Percentiles rank a stretch among this genome's conserved stretches.
Evolutionary conservation across 768 basidiomycete genomes (phyloP).

Genomic region (Lyophyllum decastes): DNA sequence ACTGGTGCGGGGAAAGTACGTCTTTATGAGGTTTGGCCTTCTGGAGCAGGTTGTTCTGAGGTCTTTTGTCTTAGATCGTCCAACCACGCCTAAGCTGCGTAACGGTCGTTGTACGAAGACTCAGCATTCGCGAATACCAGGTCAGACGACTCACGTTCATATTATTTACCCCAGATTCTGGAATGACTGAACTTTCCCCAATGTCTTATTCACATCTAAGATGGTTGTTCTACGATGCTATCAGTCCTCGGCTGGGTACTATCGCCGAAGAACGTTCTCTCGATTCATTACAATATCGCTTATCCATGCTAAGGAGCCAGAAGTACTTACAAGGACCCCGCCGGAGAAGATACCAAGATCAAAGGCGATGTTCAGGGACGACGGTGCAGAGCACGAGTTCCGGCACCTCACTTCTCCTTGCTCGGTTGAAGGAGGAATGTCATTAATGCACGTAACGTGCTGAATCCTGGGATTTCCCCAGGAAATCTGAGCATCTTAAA

Average conservation of each 20-base stretch:
- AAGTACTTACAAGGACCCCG: neutral
- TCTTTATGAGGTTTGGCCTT: neutral
- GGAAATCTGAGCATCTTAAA: neutral
- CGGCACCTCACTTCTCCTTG: neutral
- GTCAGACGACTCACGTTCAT: neutral
- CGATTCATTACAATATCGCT: neutral
- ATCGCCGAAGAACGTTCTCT: neutral
- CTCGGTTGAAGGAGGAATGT: neutral
- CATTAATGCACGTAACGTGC: neutral
- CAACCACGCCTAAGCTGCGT: neutral
- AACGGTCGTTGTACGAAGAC: neutral
- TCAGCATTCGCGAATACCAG: neutral
- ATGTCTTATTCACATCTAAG: too few species aligned
- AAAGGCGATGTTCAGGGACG: neutral
- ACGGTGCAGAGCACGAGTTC: neutral
- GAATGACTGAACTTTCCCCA: neutral
- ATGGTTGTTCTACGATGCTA: neutral
- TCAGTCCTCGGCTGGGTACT: neutral
- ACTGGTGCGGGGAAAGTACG: neutral
- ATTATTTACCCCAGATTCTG: neutral
- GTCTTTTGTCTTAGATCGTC: neutral
- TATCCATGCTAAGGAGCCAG: neutral
- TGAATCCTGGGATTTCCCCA: neutral
- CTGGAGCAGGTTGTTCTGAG: neutral
- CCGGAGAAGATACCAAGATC: neutral